Percentiles rank a stretch among this genome's conserved stretches.
Conservation (phyloP, 2,329 filamentous ascomycete species). For the Venturia pyrina region DNA sequence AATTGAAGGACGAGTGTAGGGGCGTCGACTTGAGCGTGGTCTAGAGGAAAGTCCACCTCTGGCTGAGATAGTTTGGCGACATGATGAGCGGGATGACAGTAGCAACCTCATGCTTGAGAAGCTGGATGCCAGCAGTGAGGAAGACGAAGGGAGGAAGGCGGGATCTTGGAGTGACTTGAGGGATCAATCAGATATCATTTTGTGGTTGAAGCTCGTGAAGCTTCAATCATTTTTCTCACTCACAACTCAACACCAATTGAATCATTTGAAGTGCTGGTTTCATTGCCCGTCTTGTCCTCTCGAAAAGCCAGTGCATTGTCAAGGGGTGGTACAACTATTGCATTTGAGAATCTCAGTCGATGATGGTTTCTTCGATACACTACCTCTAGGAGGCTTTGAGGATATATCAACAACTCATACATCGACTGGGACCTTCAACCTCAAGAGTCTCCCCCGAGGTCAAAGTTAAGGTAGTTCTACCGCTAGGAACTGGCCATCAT, state of each 20-base stretch:
- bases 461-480: neutral
- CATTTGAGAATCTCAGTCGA: neutral
- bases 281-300: too few relatives aligned
- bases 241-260: too few relatives aligned
- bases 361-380: too few relatives aligned
- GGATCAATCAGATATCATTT: neutral
- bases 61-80: conserved; percentile 3
- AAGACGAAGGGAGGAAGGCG: neutral
- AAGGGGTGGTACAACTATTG: neutral
- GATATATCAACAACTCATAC: too few relatives aligned
- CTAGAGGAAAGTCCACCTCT: conserved; percentile 2
- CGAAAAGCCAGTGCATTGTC: neutral
- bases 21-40: conserved; percentile 17
- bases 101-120: neutral
- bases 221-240: too few relatives aligned
- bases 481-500: neutral
- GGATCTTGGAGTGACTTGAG: neutral
- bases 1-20: conserved; percentile 49
- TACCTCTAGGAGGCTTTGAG: too few relatives aligned
- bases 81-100: conserved; percentile 2
- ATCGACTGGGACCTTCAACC: too few relatives aligned
- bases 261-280: neutral
- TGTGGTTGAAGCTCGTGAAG: neutral
- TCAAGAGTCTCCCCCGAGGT: too few relatives aligned
- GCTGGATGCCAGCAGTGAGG: neutral